Evolutionary conservation across 331 rosid species (phyloP).

Genomic region (Phaseolus coccineus): DNA sequence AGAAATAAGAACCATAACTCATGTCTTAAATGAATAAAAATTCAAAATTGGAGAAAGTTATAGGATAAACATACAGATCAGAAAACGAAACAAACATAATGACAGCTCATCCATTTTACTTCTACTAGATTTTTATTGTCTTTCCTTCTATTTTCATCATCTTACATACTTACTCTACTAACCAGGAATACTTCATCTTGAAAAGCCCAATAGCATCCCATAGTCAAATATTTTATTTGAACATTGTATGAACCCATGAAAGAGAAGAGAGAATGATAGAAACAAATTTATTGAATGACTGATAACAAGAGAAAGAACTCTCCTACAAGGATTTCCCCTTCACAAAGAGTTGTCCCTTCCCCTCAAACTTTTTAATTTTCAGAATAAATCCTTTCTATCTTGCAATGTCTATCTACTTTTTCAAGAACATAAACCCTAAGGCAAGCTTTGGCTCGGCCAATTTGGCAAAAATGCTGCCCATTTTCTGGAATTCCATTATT

Average conservation of each 20-base stretch:
- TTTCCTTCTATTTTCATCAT: constrained; percentile 21
- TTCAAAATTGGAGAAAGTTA: constrained; percentile 7
- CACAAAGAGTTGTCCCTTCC: neutral
- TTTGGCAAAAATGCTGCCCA: neutral
- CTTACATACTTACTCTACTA: constrained; percentile 24
- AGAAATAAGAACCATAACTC: constrained; percentile 9
- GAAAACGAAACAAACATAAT: constrained; percentile 21
- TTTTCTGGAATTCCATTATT: neutral
- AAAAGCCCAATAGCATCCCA: constrained; percentile 22
- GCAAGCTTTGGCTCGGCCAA: neutral
- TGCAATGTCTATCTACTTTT: neutral
- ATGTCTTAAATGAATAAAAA: constrained; percentile 11
- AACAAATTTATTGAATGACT: neutral
- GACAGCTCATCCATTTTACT: neutral
- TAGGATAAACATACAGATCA: constrained; percentile 37
- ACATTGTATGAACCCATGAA: neutral
- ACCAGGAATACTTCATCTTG: constrained; percentile 30
- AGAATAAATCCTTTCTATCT: neutral
- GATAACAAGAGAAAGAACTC: neutral
- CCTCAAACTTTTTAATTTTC: neutral
- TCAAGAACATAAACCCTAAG: neutral
- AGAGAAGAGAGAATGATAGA: neutral
- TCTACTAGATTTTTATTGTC: constrained; percentile 21
- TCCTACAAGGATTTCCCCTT: neutral
- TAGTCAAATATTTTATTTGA: constrained; percentile 25